These are phyloP conservation scores for Orbilia ellipsospora DNA, from an alignment of 2,329 filamentous ascomycete species.

Conservation along the genomic window DNA sequence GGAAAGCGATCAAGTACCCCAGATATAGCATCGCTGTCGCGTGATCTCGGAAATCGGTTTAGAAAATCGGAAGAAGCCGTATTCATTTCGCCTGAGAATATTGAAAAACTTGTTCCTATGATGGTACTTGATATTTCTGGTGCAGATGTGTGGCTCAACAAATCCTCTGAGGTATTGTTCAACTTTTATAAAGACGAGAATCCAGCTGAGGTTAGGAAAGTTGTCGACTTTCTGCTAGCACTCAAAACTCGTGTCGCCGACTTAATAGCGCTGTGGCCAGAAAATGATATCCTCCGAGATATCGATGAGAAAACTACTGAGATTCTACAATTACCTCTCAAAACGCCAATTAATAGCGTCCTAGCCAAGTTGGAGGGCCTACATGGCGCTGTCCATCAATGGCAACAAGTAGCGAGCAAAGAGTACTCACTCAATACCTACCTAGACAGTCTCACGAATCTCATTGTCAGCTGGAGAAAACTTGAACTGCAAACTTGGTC, in stretches of 20 bases:
- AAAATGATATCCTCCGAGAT: slow-evolving; percentile 82
- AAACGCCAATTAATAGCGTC: slow-evolving; percentile 85
- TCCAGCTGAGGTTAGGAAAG: slow-evolving; percentile 76
- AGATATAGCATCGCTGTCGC: slow-evolving; percentile 27
- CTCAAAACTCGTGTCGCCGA: slow-evolving; percentile 78
- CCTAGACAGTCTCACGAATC: slow-evolving; percentile 80
- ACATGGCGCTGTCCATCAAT: slow-evolving; percentile 86
- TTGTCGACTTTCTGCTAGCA: slow-evolving; percentile 76
- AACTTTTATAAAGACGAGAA: slow-evolving; percentile 93
- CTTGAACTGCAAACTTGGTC: slow-evolving; percentile 94
- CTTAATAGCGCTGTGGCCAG: slow-evolving; percentile 73
- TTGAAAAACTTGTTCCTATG: slow-evolving; percentile 32
- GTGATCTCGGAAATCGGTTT: slow-evolving; percentile 20
- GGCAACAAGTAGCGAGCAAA: slow-evolving; percentile 91
- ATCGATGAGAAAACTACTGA: slow-evolving; percentile 79
- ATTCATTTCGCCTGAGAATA: slow-evolving; percentile 9
- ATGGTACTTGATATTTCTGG: slow-evolving; percentile 37
- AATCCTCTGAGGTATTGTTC: slow-evolving; percentile 64
- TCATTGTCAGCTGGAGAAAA: slow-evolving; percentile 88
- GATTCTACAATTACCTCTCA: slow-evolving; percentile 78
- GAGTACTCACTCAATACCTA: slow-evolving; percentile 76
- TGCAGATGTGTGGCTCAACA: slow-evolving; percentile 37
- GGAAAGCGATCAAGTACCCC: background rate
- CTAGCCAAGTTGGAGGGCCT: slow-evolving; percentile 89
- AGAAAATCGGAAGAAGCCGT: slow-evolving; percentile 11